Evolutionary conservation across 1,284 basidiomycete genomes (phyloP).

Genomic region (Papiliotrema laurentii): DNA sequence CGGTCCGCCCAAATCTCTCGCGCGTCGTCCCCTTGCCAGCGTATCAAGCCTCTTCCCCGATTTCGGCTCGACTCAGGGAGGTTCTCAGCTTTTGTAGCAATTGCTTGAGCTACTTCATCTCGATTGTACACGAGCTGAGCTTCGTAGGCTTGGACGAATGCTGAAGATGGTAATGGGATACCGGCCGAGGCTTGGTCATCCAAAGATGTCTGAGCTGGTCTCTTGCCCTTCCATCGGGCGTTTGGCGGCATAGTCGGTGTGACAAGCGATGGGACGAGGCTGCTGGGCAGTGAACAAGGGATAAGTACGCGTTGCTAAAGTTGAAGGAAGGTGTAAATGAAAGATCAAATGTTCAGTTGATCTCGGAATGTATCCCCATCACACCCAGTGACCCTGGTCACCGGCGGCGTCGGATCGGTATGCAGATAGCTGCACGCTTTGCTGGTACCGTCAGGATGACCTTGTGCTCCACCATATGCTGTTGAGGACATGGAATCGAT

Average conservation of each 20-base stretch:
- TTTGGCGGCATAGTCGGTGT: not conserved
- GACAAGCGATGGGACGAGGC: too few species aligned
- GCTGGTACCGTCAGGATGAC: too few species aligned
- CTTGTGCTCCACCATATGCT: too few species aligned
- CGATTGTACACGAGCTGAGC: slow-evolving; percentile 29
- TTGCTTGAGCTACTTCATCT: slow-evolving; percentile 8
- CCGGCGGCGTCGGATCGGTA: too few species aligned
- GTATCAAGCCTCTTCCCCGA: slow-evolving; percentile 17
- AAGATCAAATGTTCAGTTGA: not conserved
- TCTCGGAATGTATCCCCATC: not conserved
- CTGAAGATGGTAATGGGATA: slow-evolving; percentile 3
- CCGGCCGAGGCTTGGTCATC: not conserved
- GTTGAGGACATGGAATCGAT: too few species aligned
- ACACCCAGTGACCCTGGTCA: not conserved
- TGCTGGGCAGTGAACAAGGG: not conserved
- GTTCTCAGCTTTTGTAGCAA: not conserved
- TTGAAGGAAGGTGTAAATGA: not conserved
- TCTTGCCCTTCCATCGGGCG: not conserved
- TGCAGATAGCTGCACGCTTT: too few species aligned
- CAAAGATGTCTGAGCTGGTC: not conserved
- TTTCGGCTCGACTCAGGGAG: slow-evolving; percentile 2
- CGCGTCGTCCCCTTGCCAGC: slow-evolving; percentile 20
- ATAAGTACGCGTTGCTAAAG: not conserved
- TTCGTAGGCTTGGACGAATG: slow-evolving; percentile 39
- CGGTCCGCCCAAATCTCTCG: slow-evolving; percentile 31